These are phyloP conservation scores for Ensete glaucum DNA, from an alignment of 176 grass and related monocot species.

Conservation along the genomic window DNA sequence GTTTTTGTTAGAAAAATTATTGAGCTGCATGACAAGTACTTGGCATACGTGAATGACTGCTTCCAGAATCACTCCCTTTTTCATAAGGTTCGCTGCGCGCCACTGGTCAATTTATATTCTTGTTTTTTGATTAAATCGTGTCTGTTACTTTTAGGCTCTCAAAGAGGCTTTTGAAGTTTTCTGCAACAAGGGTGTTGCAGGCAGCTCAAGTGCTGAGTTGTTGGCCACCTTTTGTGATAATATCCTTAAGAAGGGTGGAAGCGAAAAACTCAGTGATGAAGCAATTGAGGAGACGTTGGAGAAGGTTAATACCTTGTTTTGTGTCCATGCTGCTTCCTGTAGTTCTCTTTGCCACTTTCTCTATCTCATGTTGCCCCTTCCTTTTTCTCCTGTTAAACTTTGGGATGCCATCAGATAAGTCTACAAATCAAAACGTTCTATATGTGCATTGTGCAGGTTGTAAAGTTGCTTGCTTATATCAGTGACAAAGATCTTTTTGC, in stretches of 20 bases:
- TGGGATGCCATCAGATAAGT: not conserved
- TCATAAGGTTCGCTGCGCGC: conserved; percentile 57
- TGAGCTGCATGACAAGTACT: conserved; percentile 91
- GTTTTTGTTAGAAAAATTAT: conserved; percentile 96
- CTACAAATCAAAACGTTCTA: not conserved
- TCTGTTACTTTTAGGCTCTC: conserved; percentile 42
- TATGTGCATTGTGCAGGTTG: conserved; percentile 43
- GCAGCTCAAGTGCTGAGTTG: conserved; percentile 88
- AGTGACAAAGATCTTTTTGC: conserved; percentile 97
- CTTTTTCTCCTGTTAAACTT: not conserved
- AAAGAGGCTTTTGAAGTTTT: conserved; percentile 98
- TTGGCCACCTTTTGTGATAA: conserved; percentile 92
- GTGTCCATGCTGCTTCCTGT: not conserved
- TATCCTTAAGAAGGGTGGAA: conserved; percentile 95
- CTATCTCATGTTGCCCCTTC: not conserved
- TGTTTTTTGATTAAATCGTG: not conserved
- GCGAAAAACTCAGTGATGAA: conserved; percentile 97
- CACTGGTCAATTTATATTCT: not conserved
- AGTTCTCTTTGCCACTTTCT: not conserved
- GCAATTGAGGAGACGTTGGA: conserved; percentile 98
- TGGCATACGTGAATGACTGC: conserved; percentile 80
- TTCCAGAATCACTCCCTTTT: conserved; percentile 94
- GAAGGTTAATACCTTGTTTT: conserved; percentile 38
- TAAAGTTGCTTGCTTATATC: conserved; percentile 83
- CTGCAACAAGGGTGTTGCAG: conserved; percentile 89